Percentiles rank a stretch among this genome's conserved stretches.
Evolutionary conservation across 176 grass and related monocot genomes (phyloP).

Genomic region (Luzula sylvatica): DNA sequence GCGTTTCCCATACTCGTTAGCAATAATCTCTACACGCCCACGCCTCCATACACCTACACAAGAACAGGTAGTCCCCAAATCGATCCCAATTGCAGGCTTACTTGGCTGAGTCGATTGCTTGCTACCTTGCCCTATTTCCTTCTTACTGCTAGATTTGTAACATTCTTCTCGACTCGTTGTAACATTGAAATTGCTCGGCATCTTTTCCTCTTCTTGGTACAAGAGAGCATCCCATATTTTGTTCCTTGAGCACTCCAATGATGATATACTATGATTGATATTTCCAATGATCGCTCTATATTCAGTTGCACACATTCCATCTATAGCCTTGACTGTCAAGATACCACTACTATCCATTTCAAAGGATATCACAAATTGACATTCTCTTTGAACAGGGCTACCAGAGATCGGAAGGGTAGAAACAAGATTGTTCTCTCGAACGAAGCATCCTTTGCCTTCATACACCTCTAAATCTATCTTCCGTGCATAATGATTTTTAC

Average conservation of each 20-base stretch:
- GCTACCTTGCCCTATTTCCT: background rate
- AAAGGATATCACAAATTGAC: constrained; percentile 17
- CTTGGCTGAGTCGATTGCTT: background rate
- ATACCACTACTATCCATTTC: constrained; percentile 18
- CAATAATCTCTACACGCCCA: constrained; percentile 27
- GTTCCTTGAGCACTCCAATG: too few relatives aligned
- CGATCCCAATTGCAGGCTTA: constrained; percentile 22
- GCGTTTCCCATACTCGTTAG: constrained; percentile 25
- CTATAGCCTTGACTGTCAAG: constrained; percentile 7
- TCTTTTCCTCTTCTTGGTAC: too few relatives aligned
- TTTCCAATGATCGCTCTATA: constrained; percentile 18
- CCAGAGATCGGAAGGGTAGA: constrained; percentile 16
- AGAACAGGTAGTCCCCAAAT: constrained; percentile 30
- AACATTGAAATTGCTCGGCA: too few relatives aligned
- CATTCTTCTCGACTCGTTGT: too few relatives aligned
- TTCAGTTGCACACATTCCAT: constrained; percentile 6
- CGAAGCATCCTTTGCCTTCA: constrained; percentile 7
- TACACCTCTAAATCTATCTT: constrained; percentile 10
- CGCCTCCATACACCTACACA: constrained; percentile 24
- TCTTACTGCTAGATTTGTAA: too few relatives aligned
- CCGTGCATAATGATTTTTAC: too few relatives aligned
- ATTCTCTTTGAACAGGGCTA: constrained; percentile 16
- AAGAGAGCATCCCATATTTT: too few relatives aligned
- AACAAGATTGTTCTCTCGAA: constrained; percentile 14
- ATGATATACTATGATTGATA: background rate